Evolutionary conservation across 306 rosid genomes (phyloP).

Genomic region (Morella rubra): DNA sequence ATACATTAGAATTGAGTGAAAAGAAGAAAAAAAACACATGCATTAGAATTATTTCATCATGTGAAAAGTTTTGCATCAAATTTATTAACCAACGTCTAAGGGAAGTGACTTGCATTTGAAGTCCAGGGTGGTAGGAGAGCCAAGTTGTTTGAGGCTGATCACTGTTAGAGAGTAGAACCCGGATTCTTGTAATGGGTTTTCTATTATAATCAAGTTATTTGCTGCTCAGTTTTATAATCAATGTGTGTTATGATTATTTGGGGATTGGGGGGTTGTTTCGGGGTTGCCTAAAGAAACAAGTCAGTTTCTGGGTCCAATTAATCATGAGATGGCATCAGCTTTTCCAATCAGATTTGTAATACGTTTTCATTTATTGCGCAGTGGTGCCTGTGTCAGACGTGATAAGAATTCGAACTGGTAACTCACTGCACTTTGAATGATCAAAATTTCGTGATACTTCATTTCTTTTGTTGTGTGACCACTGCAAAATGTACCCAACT

Average conservation of each 20-base stretch:
- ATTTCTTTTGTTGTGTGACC: constrained; percentile 1
- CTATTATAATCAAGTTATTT: neutral
- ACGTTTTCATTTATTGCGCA: constrained; percentile 39
- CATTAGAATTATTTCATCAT: too few relatives aligned
- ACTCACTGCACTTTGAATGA: constrained; percentile 17
- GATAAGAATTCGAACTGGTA: constrained; percentile 90
- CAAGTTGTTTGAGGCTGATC: neutral
- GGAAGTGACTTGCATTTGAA: neutral
- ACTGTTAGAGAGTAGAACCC: neutral
- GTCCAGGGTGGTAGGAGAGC: neutral
- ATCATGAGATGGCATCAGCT: neutral
- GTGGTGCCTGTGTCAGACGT: constrained; percentile 81
- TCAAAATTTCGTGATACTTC: neutral
- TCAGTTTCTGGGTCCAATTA: neutral
- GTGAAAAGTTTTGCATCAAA: too few relatives aligned
- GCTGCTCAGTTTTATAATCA: neutral
- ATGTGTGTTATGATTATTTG: too few relatives aligned
- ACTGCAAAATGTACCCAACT: neutral
- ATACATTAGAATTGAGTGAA: too few relatives aligned
- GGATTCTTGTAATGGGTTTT: neutral
- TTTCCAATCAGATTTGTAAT: constrained; percentile 23
- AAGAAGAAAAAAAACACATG: too few relatives aligned
- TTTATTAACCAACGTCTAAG: too few relatives aligned
- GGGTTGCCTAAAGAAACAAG: neutral
- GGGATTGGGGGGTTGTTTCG: too few relatives aligned